These are phyloP conservation scores for Panicum miliaceum DNA, from an alignment of 176 grass and related monocot species.

Conservation along the genomic window DNA sequence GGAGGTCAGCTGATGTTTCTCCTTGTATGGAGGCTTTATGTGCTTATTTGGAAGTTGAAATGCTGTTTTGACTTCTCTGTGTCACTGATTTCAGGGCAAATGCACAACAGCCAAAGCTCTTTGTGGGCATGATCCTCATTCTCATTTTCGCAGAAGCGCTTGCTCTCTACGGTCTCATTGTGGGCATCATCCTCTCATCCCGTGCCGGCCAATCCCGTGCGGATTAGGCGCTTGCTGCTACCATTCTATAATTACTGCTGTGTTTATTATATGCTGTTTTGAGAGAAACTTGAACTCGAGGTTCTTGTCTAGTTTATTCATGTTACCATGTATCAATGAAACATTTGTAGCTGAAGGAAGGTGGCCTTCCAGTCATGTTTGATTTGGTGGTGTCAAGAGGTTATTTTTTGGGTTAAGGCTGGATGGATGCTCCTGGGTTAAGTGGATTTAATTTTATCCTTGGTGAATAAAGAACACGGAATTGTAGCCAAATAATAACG, in stretches of 20 bases:
- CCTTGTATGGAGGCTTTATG: background rate
- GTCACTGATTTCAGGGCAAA: slow-evolving; percentile 57
- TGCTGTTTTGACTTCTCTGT: background rate
- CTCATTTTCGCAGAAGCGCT: slow-evolving; percentile 84
- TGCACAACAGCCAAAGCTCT: slow-evolving; percentile 78
- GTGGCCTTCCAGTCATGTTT: slow-evolving; percentile 43
- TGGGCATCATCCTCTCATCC: slow-evolving; percentile 84
- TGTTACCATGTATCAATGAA: slow-evolving; percentile 50
- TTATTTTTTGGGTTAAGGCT: slow-evolving; percentile 48
- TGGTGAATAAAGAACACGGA: slow-evolving; percentile 63
- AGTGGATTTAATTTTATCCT: slow-evolving; percentile 43
- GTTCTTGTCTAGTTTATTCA: slow-evolving; percentile 52
- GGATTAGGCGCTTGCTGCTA: slow-evolving; percentile 40
- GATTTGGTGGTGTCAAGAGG: slow-evolving; percentile 41
- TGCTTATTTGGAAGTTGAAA: background rate
- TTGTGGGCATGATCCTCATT: slow-evolving; percentile 87
- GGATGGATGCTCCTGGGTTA: slow-evolving; percentile 43
- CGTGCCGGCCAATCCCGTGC: slow-evolving; percentile 79
- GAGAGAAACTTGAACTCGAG: slow-evolving; percentile 38
- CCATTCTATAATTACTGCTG: background rate
- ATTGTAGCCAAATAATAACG: slow-evolving; percentile 54
- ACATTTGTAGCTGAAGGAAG: slow-evolving; percentile 46
- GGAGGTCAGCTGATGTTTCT: background rate
- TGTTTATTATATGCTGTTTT: slow-evolving; percentile 45
- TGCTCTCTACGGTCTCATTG: slow-evolving; percentile 76